Conservation (phyloP, 768 basidiomycete species). For the Collybia mongolica region DNA sequence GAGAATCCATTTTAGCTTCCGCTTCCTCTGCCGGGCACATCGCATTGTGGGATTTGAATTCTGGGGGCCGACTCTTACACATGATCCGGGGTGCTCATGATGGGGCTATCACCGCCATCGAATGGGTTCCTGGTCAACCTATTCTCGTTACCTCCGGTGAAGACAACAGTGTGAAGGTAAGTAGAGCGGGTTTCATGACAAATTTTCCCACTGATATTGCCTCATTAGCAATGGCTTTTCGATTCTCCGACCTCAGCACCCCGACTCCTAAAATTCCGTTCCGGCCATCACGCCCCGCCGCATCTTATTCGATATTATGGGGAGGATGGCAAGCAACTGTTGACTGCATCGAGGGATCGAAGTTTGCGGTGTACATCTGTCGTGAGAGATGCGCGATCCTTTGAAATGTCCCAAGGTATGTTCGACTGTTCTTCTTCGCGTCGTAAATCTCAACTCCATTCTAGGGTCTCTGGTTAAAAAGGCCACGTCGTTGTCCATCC, state of each 20-base stretch:
- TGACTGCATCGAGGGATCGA: slow-evolving; percentile 88
- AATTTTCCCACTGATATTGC: background rate
- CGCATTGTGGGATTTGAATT: slow-evolving; percentile 90
- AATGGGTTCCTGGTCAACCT: slow-evolving; percentile 94
- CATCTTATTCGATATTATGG: slow-evolving; percentile 94
- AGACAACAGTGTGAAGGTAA: slow-evolving; percentile 94
- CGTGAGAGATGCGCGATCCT: slow-evolving; percentile 92
- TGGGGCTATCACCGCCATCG: slow-evolving; percentile 72
- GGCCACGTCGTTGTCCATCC: slow-evolving; percentile 73
- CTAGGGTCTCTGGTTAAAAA: slow-evolving; percentile 82
- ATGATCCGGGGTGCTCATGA: slow-evolving; percentile 89
- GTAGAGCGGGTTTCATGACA: slow-evolving; percentile 5
- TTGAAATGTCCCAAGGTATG: slow-evolving; percentile 90
- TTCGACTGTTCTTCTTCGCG: background rate
- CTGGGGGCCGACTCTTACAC: slow-evolving; percentile 79
- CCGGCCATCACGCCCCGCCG: slow-evolving; percentile 90
- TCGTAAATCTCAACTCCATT: background rate
- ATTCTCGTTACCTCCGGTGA: slow-evolving; percentile 86
- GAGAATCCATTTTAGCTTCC: slow-evolving; percentile 84
- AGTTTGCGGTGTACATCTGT: slow-evolving; percentile 88
- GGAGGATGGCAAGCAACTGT: slow-evolving; percentile 92
- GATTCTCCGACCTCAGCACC: slow-evolving; percentile 88
- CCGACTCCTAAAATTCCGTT: slow-evolving; percentile 85
- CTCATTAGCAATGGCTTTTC: slow-evolving; percentile 90
- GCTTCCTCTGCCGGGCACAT: slow-evolving; percentile 86